Conservation (phyloP, 164 flowering plant species). For the Protea cynaroides region DNA sequence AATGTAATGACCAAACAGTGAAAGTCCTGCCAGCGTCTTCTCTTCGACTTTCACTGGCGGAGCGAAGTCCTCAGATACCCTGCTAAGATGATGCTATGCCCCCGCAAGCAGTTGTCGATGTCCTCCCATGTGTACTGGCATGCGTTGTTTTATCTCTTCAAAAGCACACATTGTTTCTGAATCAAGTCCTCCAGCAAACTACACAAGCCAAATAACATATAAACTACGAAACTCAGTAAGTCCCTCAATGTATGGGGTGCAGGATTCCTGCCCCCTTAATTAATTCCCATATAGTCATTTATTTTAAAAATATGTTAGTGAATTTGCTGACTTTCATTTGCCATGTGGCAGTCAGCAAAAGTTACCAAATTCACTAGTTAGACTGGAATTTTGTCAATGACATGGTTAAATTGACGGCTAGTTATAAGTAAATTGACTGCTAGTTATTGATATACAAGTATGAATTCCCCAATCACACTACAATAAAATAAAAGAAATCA, state of each 20-base stretch:
- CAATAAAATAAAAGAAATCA: not conserved
- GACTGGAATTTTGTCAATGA: too few species aligned
- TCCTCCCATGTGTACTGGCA: constrained; percentile 33
- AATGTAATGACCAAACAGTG: too few species aligned
- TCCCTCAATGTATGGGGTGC: too few species aligned
- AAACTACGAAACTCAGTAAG: not conserved
- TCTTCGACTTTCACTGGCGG: not conserved
- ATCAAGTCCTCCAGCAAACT: constrained; percentile 78
- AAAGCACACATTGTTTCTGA: constrained; percentile 60
- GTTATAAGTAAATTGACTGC: not conserved
- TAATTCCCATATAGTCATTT: too few species aligned
- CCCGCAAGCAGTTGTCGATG: constrained; percentile 36
- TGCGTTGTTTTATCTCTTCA: constrained; percentile 54
- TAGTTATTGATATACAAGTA: not conserved
- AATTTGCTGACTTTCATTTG: too few species aligned
- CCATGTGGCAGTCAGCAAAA: too few species aligned
- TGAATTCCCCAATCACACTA: not conserved
- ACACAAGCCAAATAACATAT: constrained; percentile 10
- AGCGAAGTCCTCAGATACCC: not conserved
- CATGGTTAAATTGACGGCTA: too few species aligned
- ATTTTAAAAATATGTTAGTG: too few species aligned
- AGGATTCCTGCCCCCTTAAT: too few species aligned
- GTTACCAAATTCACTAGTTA: too few species aligned
- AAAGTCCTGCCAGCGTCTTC: not conserved
- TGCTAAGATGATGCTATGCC: constrained; percentile 33